Base-by-base conservation (phyloP, 2,329 filamentous ascomycete genomes). In the Xenoacremonium recifei region DNA sequence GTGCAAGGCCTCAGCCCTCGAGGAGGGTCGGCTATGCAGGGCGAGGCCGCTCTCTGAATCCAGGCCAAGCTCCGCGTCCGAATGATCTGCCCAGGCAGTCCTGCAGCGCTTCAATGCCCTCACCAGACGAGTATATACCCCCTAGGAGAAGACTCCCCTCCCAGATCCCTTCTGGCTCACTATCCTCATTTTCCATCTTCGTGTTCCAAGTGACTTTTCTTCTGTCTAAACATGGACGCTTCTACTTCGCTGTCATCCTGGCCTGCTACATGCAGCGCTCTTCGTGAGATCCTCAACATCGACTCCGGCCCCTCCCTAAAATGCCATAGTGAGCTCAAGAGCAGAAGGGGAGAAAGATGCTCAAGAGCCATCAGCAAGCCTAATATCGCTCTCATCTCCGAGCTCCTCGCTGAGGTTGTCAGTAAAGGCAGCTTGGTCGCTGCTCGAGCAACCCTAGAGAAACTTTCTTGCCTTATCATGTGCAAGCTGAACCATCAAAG, bases 401-500 rank as follows among this genome's bases (percentile, higher is more conserved):
- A 11, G 7, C 47, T 55, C 4, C 17, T 58, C 6, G 15, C 29
- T 5, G 37, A 51, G 17, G 40, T 48, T 11, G 25, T 49, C 10
- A 20, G 11, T 6, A 33, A 32, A 13, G 45, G 47, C 4, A 48
- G 35, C 27, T 50, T 51, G 21, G 34, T 35, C 13, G 37, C 48
- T 18, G 45, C 54, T 11, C 35, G 39, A 13, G n/a, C 43, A 11
- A 21, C 45, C 15, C 45, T 60, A 21, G 10, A 10, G 5, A 12
- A 44, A 17, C 38, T 54, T 5, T 44, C 53, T n/a, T 10, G 29
- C 16, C 30, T 56, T 9, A 35, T 58, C 5, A 41, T 60, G 42
- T 60, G 58, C 23, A 1, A 15, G 21, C 11, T 1, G 3, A 0
- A 15, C 4, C 47, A 51, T 15, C 29, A 40, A 6, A 1, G 37